phyloP scores from a whole-genome alignment of 106 monocot species.

The Cymbidium sinense region DNA sequence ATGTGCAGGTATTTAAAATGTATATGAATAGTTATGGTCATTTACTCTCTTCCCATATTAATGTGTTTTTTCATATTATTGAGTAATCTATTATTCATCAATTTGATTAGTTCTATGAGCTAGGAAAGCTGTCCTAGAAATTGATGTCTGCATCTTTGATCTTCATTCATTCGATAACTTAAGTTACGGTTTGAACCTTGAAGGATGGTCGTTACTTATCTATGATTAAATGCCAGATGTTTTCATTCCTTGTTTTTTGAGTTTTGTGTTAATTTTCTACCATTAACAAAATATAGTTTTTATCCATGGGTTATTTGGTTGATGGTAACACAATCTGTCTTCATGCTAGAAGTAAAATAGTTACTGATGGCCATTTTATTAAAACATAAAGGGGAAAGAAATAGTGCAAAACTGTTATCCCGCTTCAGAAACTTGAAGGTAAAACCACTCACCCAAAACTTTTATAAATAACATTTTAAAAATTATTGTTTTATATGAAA shows the following conservation, averaged over 20 bases:
- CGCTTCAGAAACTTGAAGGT: neutral
- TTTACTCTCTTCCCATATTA: neutral
- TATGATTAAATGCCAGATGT: no score
- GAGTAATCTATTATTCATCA: neutral
- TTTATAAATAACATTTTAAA: neutral
- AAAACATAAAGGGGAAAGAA: no score
- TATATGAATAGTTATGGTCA: neutral
- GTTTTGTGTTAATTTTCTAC: neutral
- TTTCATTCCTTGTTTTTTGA: no score
- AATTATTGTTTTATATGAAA: no score
- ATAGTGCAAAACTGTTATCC: no score
- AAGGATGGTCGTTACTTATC: no score
- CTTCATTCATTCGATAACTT: no score
- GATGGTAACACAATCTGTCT: neutral
- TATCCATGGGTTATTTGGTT: neutral
- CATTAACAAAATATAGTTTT: neutral
- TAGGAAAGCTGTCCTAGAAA: neutral
- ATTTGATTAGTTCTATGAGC: neutral
- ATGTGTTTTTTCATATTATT: neutral
- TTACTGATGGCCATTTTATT: neutral
- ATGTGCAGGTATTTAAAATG: slow-evolving; percentile 52
- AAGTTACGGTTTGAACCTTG: no score
- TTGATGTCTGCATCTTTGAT: no score
- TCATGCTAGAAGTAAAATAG: neutral
- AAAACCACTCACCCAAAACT: neutral